A percentile compares a stretch with the other conserved stretches of the same genome.
Evolutionary conservation across 169 alveolate genomes (phyloP).

Genomic region (Plasmodium billcollinsi): DNA sequence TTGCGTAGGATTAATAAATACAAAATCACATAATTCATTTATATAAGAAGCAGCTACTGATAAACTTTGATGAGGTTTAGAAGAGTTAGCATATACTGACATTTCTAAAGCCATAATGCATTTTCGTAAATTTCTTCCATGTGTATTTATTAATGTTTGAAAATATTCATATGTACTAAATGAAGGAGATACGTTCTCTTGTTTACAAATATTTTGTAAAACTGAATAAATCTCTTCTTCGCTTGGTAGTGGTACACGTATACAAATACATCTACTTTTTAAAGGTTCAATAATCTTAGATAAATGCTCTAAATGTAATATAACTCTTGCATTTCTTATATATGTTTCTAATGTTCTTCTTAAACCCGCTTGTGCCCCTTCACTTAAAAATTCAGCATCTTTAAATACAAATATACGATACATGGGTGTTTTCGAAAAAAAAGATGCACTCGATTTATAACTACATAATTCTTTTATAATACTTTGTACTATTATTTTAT

Average conservation of each 20-base stretch:
- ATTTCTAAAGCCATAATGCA: constrained; percentile 75
- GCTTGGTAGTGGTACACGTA: constrained; percentile 95
- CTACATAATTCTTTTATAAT: constrained; percentile 94
- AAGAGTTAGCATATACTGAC: constrained; percentile 56
- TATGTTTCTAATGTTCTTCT: constrained; percentile 96
- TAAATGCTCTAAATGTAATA: constrained; percentile 91
- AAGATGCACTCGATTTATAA: constrained; percentile 90
- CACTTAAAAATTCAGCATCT: constrained; percentile 93
- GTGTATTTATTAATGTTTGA: constrained; percentile 34
- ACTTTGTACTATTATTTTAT: constrained; percentile 93
- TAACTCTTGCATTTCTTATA: constrained; percentile 91
- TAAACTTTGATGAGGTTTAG: constrained; percentile 37
- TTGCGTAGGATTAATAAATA: constrained; percentile 56
- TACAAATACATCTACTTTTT: constrained; percentile 94
- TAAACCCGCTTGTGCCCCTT: constrained; percentile 95
- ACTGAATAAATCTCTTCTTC: constrained; percentile 82
- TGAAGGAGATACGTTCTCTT: constrained; percentile 30
- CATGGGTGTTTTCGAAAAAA: constrained; percentile 88
- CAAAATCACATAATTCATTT: constrained; percentile 62
- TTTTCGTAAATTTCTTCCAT: constrained; percentile 63
- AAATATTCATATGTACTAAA: constrained; percentile 27
- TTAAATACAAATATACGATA: constrained; percentile 92
- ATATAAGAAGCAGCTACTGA: constrained; percentile 57
- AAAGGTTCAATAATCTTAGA: constrained; percentile 93
- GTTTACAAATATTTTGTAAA: constrained; percentile 35